phyloP scores from a whole-genome alignment of 176 grass and related monocot species.

The Saccharum spontaneum region DNA sequence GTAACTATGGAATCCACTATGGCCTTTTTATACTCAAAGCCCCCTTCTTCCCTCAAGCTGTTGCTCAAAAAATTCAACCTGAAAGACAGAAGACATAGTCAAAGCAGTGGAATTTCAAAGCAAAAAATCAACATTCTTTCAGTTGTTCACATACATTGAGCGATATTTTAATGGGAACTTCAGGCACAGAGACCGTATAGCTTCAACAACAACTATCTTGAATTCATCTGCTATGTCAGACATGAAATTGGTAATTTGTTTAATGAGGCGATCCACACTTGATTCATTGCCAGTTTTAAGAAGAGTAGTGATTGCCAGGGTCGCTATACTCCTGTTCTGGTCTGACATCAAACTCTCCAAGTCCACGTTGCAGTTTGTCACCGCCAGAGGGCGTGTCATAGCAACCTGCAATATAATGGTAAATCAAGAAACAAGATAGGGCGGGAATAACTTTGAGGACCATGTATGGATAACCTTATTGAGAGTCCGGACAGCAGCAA shows the following conservation, averaged over 20 bases:
- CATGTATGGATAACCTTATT: slow-evolving; percentile 69
- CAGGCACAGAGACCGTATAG: slow-evolving; percentile 86
- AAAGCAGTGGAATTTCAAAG: neutral
- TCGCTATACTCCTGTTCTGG: slow-evolving; percentile 97
- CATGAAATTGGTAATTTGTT: slow-evolving; percentile 98
- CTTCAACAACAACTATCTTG: slow-evolving; percentile 97
- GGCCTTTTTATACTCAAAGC: slow-evolving; percentile 97
- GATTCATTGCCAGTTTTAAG: slow-evolving; percentile 98
- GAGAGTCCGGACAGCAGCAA: slow-evolving; percentile 93
- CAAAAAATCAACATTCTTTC: slow-evolving; percentile 15
- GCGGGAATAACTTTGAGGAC: neutral
- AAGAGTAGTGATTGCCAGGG: slow-evolving; percentile 93
- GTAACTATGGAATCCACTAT: slow-evolving; percentile 96
- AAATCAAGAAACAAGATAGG: slow-evolving; percentile 33
- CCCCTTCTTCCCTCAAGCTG: slow-evolving; percentile 96
- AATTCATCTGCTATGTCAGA: slow-evolving; percentile 98
- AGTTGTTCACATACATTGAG: slow-evolving; percentile 64
- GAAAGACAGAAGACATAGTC: slow-evolving; percentile 31
- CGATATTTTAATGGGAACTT: slow-evolving; percentile 98
- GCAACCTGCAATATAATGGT: slow-evolving; percentile 58
- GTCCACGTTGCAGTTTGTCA: slow-evolving; percentile 92
- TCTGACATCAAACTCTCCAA: slow-evolving; percentile 89
- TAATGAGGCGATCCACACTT: slow-evolving; percentile 91
- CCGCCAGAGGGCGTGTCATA: slow-evolving; percentile 80
- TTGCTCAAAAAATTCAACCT: slow-evolving; percentile 98